A percentile compares a stretch with the other conserved stretches of the same genome.
Conservation (phyloP, 352 stramenopile species). For the Phytopythium kandeliae region DNA sequence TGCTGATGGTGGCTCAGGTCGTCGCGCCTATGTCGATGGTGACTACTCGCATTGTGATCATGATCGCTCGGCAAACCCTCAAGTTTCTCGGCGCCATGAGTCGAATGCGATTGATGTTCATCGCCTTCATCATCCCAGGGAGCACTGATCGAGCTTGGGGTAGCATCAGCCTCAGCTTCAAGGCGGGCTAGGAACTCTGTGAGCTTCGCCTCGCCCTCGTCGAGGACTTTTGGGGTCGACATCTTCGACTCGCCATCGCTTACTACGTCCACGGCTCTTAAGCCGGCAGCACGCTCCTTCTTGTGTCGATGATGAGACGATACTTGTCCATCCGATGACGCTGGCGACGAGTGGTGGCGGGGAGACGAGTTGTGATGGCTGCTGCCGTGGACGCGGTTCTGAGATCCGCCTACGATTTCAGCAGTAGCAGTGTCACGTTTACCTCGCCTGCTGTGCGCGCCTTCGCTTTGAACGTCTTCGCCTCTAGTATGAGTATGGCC, state of each 20-base stretch:
- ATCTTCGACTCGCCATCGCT: background rate
- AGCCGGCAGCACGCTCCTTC: background rate
- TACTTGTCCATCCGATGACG: background rate
- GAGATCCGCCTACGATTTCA: background rate
- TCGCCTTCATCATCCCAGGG: background rate
- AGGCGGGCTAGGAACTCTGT: background rate
- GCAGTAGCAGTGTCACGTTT: background rate
- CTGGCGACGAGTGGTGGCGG: constrained; percentile 3
- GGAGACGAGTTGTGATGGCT: background rate
- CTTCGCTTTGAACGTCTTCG: background rate
- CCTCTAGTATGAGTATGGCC: constrained; percentile 8
- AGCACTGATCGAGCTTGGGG: background rate
- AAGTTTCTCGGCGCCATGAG: background rate
- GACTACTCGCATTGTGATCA: no score
- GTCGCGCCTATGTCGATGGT: background rate
- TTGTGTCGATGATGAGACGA: background rate
- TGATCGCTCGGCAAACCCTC: no score
- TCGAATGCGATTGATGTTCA: background rate
- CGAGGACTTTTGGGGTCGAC: background rate
- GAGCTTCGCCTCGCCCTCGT: background rate
- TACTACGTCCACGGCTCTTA: background rate
- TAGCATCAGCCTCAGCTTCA: background rate
- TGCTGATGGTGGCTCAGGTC: background rate
- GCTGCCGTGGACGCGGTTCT: background rate
- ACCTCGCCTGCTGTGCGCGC: background rate